A percentile compares a stretch with the other conserved stretches of the same genome.
Conservation (phyloP, 345 rosid species). For the Hibiscus syriacus region DNA sequence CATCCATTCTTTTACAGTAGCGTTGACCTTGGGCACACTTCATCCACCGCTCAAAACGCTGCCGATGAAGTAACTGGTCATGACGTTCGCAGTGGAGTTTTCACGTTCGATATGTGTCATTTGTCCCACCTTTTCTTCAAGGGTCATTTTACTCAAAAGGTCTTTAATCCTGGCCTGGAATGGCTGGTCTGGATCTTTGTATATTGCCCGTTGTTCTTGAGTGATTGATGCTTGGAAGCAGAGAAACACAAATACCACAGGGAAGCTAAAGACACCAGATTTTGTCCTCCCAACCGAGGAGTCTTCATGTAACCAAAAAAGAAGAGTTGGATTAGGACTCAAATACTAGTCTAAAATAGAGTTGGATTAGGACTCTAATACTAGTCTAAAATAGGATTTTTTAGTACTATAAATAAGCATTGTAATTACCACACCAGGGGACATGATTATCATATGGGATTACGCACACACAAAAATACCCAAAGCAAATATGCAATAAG, state of each 20-base stretch:
- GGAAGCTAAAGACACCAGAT: no score
- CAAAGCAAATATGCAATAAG: no score
- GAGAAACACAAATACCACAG: background rate
- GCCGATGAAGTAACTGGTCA: constrained; percentile 33
- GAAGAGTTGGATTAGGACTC: no score
- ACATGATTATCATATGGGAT: no score
- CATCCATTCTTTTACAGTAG: constrained; percentile 27
- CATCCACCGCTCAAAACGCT: constrained; percentile 37
- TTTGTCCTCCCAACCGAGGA: no score
- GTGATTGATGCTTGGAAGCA: background rate
- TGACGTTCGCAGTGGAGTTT: constrained; percentile 19
- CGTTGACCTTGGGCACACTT: constrained; percentile 23
- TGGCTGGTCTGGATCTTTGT: constrained; percentile 28
- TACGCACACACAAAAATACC: no score
- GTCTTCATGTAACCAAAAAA: no score
- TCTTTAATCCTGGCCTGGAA: constrained; percentile 28
- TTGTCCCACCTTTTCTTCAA: constrained; percentile 3
- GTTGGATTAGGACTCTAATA: no score
- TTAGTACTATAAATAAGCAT: no score
- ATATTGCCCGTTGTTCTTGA: background rate
- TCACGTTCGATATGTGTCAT: constrained; percentile 5
- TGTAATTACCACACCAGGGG: no score
- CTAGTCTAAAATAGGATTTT: no score
- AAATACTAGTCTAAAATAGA: no score
- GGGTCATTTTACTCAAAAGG: constrained; percentile 20